Base-by-base conservation (phyloP, 2,329 filamentous ascomycete species). In the Beauveria pseudobassiana region DNA sequence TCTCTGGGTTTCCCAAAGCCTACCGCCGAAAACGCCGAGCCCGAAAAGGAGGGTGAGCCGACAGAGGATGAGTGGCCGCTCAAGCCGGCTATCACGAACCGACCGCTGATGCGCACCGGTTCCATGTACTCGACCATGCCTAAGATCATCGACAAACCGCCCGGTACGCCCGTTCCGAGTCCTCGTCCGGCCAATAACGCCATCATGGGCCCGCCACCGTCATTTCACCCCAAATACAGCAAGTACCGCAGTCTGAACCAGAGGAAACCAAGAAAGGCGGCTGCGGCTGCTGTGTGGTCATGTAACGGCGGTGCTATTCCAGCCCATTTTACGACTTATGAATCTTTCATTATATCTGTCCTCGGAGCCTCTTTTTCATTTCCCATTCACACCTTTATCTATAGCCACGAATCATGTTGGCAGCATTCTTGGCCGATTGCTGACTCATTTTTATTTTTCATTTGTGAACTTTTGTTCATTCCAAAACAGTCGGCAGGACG, bases 51-150 rank as follows among this genome's bases (percentile, higher is more conserved):
- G 10, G 28, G 6, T 14, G 50, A 55, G 59, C 38, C 46, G 38
- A 55, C 48, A 64, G 69, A 63, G 18, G 68, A 76, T n/a, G 83
- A 87, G 64, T 88, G 86, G 86, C 86, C 86, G 1, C 72, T 88
- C 26, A 82, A 77, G 62, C 69, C 75, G 3, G 68, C 67, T 42
- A 46, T 48, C 3, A 63, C 77, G 6, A 82, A 80, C 70, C 82
- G 78, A 64, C 80, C 81, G 18, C 76, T 75, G 5, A 70, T 76
- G 26, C 71, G 74, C 20, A 71, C 72, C 57, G 80, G 76, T 60
- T 77, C 77, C 12, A 83, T 82, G 3, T 87, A 87, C 70, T 86
- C 85, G 45, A 86, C 84, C 18, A 87, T 87, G 79, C 84, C 84
- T 46, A 85, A 78, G 71, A 86, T 86, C 48, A 70, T 72, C 5